A percentile compares a stretch with the other conserved stretches of the same genome.
Evolutionary conservation across 1,139 yeast genomes (phyloP).

Genomic region (Scheffersomyces illinoinensis): DNA sequence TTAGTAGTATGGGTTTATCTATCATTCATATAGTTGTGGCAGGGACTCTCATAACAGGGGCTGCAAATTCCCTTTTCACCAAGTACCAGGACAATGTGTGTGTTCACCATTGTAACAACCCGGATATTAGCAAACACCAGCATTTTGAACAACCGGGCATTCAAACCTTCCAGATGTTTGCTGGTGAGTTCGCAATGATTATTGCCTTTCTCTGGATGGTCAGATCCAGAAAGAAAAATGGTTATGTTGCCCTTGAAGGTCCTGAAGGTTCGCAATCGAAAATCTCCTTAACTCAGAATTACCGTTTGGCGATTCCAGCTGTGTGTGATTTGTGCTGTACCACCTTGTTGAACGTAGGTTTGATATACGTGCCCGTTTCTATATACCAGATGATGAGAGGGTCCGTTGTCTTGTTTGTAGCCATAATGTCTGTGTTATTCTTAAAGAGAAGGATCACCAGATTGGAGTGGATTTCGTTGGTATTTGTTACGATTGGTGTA

Average conservation of each 20-base stretch:
- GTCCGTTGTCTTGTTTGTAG: conserved; percentile 74
- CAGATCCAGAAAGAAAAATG: conserved; percentile 16
- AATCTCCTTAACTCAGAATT: conserved; percentile 22
- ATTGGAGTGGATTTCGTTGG: conserved; percentile 69
- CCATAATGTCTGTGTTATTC: conserved; percentile 65
- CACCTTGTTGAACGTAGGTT: conserved; percentile 74
- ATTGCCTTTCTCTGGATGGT: conserved; percentile 41
- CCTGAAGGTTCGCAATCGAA: conserved; percentile 7
- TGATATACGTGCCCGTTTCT: conserved; percentile 77
- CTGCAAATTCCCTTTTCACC: conserved; percentile 71
- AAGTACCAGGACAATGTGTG: conserved; percentile 80
- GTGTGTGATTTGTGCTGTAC: conserved; percentile 73
- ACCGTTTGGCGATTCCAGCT: conserved; percentile 58
- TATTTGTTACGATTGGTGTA: conserved; percentile 65
- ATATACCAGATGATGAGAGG: conserved; percentile 87
- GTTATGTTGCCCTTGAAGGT: conserved; percentile 14
- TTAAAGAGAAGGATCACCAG: conserved; percentile 56
- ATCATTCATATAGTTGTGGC: conserved; percentile 8
- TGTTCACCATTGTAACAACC: conserved; percentile 55
- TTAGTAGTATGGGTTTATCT: not conserved
- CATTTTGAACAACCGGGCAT: conserved; percentile 76
- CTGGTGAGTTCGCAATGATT: conserved; percentile 65
- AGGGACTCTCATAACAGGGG: conserved; percentile 68
- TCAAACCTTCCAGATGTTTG: conserved; percentile 80
- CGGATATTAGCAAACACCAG: conserved; percentile 37